A percentile compares a stretch with the other conserved stretches of the same genome.
Evolutionary conservation across 2,329 filamentous ascomycete genomes (phyloP).

Genomic region (Ceratocystis harringtonii): DNA sequence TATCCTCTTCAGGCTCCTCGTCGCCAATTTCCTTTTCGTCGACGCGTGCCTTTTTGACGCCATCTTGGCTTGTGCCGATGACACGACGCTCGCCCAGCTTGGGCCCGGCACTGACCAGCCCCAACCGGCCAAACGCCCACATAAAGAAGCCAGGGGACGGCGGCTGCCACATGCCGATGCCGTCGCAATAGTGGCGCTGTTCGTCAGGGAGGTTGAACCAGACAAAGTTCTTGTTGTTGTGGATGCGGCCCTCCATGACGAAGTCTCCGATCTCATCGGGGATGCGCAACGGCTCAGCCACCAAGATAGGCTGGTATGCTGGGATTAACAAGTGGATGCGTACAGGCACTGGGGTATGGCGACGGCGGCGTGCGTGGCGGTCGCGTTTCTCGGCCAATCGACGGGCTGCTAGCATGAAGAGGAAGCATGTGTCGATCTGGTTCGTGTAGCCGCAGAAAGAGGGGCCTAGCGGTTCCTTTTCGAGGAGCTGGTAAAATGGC

Average conservation of each 20-base stretch:
- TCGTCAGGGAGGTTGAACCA: conserved; percentile 27
- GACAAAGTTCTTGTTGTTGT: conserved; percentile 27
- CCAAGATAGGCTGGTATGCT: conserved; percentile 27
- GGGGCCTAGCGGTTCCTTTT: conserved; percentile 24
- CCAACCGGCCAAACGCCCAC: conserved; percentile 22
- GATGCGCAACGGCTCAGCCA: conserved; percentile 26
- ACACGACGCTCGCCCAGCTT: conserved; percentile 20
- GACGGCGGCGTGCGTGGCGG: conserved; percentile 19
- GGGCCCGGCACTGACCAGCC: conserved; percentile 20
- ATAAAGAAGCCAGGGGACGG: conserved; percentile 22
- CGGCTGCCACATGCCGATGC: conserved; percentile 25
- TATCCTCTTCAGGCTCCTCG: conserved; percentile 12
- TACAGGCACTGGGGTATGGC: conserved; percentile 20
- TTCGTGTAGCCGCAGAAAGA: conserved; percentile 29
- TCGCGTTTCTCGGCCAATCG: conserved; percentile 21
- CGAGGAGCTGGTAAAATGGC: conserved; percentile 27
- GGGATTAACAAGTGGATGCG: conserved; percentile 28
- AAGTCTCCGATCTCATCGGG: conserved; percentile 27
- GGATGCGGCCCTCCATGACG: conserved; percentile 27
- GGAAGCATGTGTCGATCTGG: conserved; percentile 28
- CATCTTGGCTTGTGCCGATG: conserved; percentile 21
- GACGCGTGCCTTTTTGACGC: conserved; percentile 13
- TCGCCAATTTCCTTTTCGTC: conserved; percentile 16
- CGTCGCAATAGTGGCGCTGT: conserved; percentile 23
- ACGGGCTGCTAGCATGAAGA: conserved; percentile 28